Percentiles rank a stretch among this genome's conserved stretches.
phyloP scores from a whole-genome alignment of 2,329 filamentous ascomycete genomes.

The Epichloe gansuensis region DNA sequence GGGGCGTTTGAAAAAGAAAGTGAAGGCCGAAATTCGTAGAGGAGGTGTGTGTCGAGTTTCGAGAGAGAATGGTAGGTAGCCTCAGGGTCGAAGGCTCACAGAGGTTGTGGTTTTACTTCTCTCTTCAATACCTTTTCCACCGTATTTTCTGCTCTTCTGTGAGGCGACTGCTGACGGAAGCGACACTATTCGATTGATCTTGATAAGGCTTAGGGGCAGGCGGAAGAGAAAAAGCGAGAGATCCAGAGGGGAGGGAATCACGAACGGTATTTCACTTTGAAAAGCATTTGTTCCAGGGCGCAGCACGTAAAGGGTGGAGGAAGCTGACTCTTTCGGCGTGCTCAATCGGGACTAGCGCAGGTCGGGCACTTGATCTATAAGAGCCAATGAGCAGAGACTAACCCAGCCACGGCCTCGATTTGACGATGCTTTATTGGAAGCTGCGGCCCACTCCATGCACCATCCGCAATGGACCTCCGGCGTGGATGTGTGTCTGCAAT shows the following conservation, averaged over 20 bases:
- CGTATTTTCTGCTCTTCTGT: neutral
- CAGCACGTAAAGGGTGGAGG: constrained; percentile 15
- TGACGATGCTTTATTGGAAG: constrained; percentile 15
- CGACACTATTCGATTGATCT: neutral
- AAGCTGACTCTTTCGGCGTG: constrained; percentile 32
- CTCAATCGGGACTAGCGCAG: constrained; percentile 25
- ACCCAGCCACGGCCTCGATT: constrained; percentile 6
- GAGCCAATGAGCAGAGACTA: constrained; percentile 16
- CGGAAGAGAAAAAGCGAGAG: constrained; percentile 6
- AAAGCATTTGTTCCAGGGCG: constrained; percentile 15
- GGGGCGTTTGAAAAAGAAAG: neutral
- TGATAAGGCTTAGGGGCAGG: constrained; percentile 7
- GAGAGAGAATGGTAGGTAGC: neutral
- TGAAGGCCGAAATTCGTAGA: neutral
- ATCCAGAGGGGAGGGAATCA: constrained; percentile 18
- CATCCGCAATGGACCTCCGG: constrained; percentile 20
- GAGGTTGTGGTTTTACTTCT: neutral
- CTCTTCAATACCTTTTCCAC: neutral
- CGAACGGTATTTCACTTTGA: constrained; percentile 22
- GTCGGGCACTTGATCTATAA: neutral
- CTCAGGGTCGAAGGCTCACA: neutral
- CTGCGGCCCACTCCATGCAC: constrained; percentile 7
- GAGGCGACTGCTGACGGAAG: neutral
- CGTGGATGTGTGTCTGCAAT: constrained; percentile 17
- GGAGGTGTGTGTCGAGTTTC: neutral